A percentile compares a stretch with the other conserved stretches of the same genome.
Conservation (phyloP, 768 basidiomycete species). For the Lactarius hengduanensis region DNA sequence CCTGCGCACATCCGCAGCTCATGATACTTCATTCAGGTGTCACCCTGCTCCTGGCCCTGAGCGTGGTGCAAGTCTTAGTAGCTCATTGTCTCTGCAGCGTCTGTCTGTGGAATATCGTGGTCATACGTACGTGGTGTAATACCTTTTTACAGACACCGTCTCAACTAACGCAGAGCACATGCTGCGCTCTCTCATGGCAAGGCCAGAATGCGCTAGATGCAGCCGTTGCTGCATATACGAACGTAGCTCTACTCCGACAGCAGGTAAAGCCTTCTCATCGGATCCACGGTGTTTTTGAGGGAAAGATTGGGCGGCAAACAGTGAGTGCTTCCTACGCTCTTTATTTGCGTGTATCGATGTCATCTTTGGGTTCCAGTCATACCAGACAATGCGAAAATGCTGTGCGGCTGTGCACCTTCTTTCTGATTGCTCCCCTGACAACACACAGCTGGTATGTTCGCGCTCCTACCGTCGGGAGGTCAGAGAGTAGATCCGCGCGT, state of each 20-base stretch:
- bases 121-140: constrained; percentile 53
- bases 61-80: constrained; percentile 61
- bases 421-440: neutral
- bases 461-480: constrained; percentile 64
- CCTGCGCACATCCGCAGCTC: neutral
- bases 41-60: constrained; percentile 80
- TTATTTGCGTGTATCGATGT: neutral
- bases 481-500: constrained; percentile 55
- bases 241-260: constrained; percentile 76
- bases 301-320: constrained; percentile 72
- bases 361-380: constrained; percentile 53
- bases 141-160: neutral
- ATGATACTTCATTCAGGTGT: constrained; percentile 48
- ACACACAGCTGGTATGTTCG: constrained; percentile 63
- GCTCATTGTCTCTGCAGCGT: constrained; percentile 62
- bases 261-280: constrained; percentile 76
- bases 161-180: constrained; percentile 53
- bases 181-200: constrained; percentile 82
- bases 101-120: constrained; percentile 66
- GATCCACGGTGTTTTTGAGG: constrained; percentile 79
- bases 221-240: constrained; percentile 81
- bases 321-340: constrained; percentile 39
- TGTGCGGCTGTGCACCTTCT: constrained; percentile 41
- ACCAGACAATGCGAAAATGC: constrained; percentile 75
- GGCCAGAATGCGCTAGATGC: constrained; percentile 83